Evolutionary conservation across 257 asterid genomes (phyloP), one percentile per base, ranked within the genome.

Genomic region (Paulownia fortunei): DNA sequence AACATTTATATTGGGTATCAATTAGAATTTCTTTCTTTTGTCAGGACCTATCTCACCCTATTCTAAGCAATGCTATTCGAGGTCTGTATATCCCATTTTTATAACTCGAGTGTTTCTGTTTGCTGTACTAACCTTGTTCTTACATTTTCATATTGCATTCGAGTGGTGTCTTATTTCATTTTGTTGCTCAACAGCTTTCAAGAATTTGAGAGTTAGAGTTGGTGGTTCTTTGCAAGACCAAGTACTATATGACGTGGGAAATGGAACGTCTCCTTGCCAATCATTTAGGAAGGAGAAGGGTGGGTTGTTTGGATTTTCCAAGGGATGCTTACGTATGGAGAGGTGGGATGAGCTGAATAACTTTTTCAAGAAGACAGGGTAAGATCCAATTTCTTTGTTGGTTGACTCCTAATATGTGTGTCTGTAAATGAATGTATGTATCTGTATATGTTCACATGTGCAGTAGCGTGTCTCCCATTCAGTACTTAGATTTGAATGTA

Each of bases 211-310:
- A 80, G 42, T 96, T 73, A 84, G 99, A 73, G 83, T 93, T 15
- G 98, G 98, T 44, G 99, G 99, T 81, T 96, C 99, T 13, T 85
- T 96, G 89, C 99, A 96, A 89, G 97, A 96, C 72, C 97, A 88
- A 92, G 96, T 93, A 30, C 21, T 86, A 46, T 96, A 96, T 79
- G 77, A 80, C 36, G 91, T 96, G 41, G 98, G 93, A 46, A 88
- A 86, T 69, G 66, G 74, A 37, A 78, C 81, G 23, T 65, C 87
- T 47, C 85, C 90, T 74, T 96, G 99, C 82, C 74, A 62, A n/a
- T 80, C 88, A 19, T 92, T 96, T 76, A 81, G 15, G 19, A 86
- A 88, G 88, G 82, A 90, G 74, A 86, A 80, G 64, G 86, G 81
- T 24, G 99, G 98, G 6, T 80, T 96, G 72, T 96, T 93, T 84